phyloP scores from a whole-genome alignment of 768 basidiomycete species.

The Polyporus arcularius region DNA sequence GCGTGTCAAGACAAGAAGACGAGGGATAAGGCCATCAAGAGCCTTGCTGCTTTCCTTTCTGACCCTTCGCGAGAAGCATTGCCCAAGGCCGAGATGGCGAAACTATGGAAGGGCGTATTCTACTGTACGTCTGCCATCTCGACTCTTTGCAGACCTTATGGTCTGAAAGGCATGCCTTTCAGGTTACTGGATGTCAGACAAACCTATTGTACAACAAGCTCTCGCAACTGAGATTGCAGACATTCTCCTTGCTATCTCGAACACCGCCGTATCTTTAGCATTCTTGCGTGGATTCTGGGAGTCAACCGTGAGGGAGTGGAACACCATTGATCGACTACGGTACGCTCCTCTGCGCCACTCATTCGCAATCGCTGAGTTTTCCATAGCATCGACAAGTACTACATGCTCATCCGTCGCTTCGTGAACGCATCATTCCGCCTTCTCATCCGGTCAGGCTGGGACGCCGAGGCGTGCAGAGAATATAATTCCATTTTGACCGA shows the following conservation, averaged over 20 bases:
- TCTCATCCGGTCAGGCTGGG: constrained; percentile 73
- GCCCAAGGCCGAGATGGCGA: constrained; percentile 77
- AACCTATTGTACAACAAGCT: constrained; percentile 92
- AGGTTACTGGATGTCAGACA: constrained; percentile 99
- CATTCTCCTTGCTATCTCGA: constrained; percentile 68
- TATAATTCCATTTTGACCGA: constrained; percentile 69
- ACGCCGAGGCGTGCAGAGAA: constrained; percentile 47
- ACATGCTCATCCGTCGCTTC: constrained; percentile 90
- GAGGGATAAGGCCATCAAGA: constrained; percentile 88
- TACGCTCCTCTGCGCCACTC: constrained; percentile 37
- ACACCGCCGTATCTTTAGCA: constrained; percentile 56
- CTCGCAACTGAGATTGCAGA: constrained; percentile 86
- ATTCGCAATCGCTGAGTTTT: not conserved
- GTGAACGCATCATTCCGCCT: constrained; percentile 84
- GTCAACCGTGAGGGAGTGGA: constrained; percentile 90
- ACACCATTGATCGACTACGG: constrained; percentile 88
- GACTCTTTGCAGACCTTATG: not conserved
- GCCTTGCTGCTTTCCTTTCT: constrained; percentile 78
- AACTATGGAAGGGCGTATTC: constrained; percentile 97
- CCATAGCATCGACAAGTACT: constrained; percentile 92
- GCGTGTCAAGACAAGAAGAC: constrained; percentile 75
- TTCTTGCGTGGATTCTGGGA: constrained; percentile 94
- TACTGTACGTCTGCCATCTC: constrained; percentile 64
- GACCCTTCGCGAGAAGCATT: constrained; percentile 57
- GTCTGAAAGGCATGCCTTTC: not conserved